Percentiles rank a stretch among this genome's conserved stretches.
Evolutionary conservation across 345 rosid genomes (phyloP).

Genomic region (Hibiscus trionum): DNA sequence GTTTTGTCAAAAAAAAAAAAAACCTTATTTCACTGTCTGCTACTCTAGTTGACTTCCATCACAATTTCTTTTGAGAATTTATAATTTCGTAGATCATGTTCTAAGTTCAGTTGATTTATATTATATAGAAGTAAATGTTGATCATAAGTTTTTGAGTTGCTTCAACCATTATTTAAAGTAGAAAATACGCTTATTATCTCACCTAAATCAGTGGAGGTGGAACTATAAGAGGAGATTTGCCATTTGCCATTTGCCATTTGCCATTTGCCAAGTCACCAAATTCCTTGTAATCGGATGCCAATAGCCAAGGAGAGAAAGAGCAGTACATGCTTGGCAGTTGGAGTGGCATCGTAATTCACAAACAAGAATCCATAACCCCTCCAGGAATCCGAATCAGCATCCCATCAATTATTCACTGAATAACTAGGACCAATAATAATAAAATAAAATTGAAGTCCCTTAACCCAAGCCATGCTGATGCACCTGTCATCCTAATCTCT

Average conservation of each 20-base stretch:
- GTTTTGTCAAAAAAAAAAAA: background rate
- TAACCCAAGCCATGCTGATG: background rate
- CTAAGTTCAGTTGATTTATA: too few relatives aligned
- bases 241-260: too few relatives aligned
- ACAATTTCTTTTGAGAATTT: too few relatives aligned
- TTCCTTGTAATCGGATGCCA: background rate
- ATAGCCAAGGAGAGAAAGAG: background rate
- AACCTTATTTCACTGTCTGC: background rate
- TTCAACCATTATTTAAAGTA: too few relatives aligned
- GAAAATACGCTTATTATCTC: too few relatives aligned
- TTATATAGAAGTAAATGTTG: too few relatives aligned
- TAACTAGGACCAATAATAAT: background rate
- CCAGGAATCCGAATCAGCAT: background rate
- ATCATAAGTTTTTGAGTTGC: too few relatives aligned
- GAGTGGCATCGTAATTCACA: constrained; percentile 1
- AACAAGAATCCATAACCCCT: background rate
- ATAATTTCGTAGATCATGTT: too few relatives aligned
- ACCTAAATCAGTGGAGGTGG: too few relatives aligned
- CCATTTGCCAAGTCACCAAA: background rate
- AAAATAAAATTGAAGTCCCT: background rate
- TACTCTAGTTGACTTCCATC: too few relatives aligned
- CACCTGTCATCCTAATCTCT: background rate
- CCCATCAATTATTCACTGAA: background rate
- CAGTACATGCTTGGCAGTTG: background rate
- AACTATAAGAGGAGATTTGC: too few relatives aligned